Evolutionary conservation across 2,329 filamentous ascomycete species (phyloP), one percentile per base, ranked within the genome.

Genomic region (Cladosporium colombiae): DNA sequence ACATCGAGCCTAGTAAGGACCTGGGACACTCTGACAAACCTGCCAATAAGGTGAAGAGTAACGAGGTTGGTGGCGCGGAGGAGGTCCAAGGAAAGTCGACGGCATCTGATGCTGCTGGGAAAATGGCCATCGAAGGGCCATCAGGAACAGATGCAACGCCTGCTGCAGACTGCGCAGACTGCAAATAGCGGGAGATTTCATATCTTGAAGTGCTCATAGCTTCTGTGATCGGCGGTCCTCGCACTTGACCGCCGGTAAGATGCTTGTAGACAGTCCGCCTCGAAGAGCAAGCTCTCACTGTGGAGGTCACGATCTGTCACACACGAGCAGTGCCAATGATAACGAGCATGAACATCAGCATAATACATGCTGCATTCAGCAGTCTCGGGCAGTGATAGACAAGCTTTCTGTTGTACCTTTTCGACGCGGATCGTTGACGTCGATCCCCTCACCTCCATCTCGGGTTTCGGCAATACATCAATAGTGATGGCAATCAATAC

Each of bases 1-100:
- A 91, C 61, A 88, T 97, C 71, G 89, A 95, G 73, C 94, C 93
- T 0, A 83, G 81, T 0, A 84, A 90, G 68, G 86, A 94, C 74
- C 80, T 97, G 62, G 94, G 94, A 0, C 94, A 98, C 68, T 83
- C 81, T 46, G 82, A 84, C 68, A 78, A 73, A 46, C 74, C 75
- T 18, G 72, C 73, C 11, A 71, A 68, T 8, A 63, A 63, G 13
- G 61, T 56, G 50, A 56, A 55, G 50, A 46, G 50, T 10, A 53
- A 56, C n/a, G 50, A 29, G 29, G 50, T 31, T n/a, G 61, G 35
- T n/a, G 61, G 35, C n/a, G 8, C 18, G 33, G 27, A 31, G 31
- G 23, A 11, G 40, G 33, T 33, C 33, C 33, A 57, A 33, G 55
- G 3, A 8, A n/a, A 33, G 16, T 5, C 52, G 52, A 55, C 18